Evolutionary conservation across 1,284 basidiomycete genomes (phyloP), one percentile per base, ranked within the genome.

Genomic region (Apiotrichum gamsii): DNA sequence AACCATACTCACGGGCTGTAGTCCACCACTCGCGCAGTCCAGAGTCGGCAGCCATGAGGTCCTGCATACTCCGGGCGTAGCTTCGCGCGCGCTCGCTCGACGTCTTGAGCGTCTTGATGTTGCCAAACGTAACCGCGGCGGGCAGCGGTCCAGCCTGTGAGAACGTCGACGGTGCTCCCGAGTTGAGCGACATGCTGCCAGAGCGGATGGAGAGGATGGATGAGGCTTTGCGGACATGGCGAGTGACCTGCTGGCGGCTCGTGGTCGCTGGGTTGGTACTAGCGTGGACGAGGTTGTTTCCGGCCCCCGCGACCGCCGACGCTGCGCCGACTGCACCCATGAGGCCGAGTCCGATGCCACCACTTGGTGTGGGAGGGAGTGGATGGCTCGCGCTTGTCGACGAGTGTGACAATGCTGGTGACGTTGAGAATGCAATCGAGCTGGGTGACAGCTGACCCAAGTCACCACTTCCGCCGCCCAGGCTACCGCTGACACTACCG

Each of bases 61-160:
- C 87, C 61, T 89, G 88, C 57, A 93, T 86, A 70, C 89, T 90
- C 52, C 75, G 73, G 8, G 86, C 85, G 63, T 94, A 95, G 37
- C 81, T 80, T 24, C 76, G 67, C 39, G 85, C 86, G 32, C 90
- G 77, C 62, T 94, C 90, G 4, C 82, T 65, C 0, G 85, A 61
- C 24, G 76, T 82, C 60, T 78, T 80, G 68, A 79, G 76, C 11
- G 61, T 57, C 46, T 79, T 71, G 11, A 94, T 77, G 61, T 91
- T 85, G 18, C 77, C 75, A 58, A 79, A 87, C 52, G 79, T 76
- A 81, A 91, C 82, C 5, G 87, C 85, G 19, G 81, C 72, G 0
- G 89, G 87, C 71, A 82, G 81, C 5, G 28, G 16, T 72, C 58
- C 71, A 74, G 34, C 76, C 75, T 61, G 19, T 15, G 49, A 28